Evolutionary conservation across 257 asterid genomes (phyloP), one percentile per base, ranked within the genome.

Genomic region (Gynochthodes officinalis): DNA sequence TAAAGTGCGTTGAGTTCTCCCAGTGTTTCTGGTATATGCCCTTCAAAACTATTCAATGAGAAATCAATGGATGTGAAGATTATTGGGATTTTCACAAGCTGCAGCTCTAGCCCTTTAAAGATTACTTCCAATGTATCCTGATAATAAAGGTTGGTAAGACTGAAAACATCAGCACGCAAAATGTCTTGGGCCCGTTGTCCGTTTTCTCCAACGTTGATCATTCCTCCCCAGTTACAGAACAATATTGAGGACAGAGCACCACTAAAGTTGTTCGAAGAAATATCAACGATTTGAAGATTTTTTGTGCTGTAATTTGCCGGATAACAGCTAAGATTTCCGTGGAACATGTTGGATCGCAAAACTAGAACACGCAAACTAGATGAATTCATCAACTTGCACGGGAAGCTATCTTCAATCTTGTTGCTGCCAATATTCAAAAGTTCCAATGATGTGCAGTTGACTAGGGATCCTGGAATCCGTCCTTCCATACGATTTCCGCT

Each of bases 91-190:
- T 90, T 90, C 80, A 48, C 82, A 27, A 90, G 84, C 80, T 90
- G 83, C 76, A 85, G 2, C 59, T 92, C 89, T 0, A 62, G 61
- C 11, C 98, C 96, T 86, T 90, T 88, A 46, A n/a, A n/a, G n/a
- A n/a, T n/a, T n/a, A n/a, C n/a, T n/a, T n/a, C n/a, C n/a, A n/a
- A n/a, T n/a, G n/a, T n/a, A n/a, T n/a, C n/a, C n/a, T n/a, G n/a
- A n/a, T n/a, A n/a, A n/a, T n/a, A n/a, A n/a, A n/a, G n/a, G n/a
- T n/a, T n/a, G n/a, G n/a, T n/a, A n/a, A n/a, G n/a, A n/a, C n/a
- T n/a, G n/a, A n/a, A n/a, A n/a, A n/a, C n/a, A n/a, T n/a, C n/a
- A n/a, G n/a, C n/a, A n/a, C n/a, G n/a, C n/a, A n/a, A n/a, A n/a
- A n/a, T n/a, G n/a, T n/a, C n/a, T n/a, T n/a, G n/a, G n/a, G n/a